These are phyloP conservation scores for Deakozyma indianensis DNA, from an alignment of 805 yeast species.

Conservation along the genomic window DNA sequence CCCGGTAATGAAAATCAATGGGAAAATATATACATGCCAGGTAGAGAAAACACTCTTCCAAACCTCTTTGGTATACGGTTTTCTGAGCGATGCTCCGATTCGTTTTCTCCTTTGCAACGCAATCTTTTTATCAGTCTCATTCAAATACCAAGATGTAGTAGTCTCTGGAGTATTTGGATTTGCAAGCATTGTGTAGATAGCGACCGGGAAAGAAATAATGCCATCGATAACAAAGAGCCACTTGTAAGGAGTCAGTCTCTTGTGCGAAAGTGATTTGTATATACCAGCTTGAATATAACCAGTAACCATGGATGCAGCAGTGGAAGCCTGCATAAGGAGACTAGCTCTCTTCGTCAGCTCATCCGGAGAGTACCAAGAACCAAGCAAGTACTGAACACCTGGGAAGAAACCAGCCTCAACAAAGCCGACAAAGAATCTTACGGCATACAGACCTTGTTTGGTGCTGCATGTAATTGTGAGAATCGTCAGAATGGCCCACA, in stretches of 20 bases:
- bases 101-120: conserved; percentile 22
- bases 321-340: conserved; percentile 25
- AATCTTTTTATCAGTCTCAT: conserved; percentile 20
- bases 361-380: conserved; percentile 21
- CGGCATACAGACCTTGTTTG: conserved; percentile 21
- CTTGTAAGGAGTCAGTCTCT: conserved; percentile 36
- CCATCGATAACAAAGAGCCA: conserved; percentile 47
- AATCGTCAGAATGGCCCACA: conserved; percentile 31
- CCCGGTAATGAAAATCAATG: conserved; percentile 23
- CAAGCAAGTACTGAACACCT: conserved; percentile 22
- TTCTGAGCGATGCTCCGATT: conserved; percentile 11
- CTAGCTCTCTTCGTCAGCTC: conserved; percentile 27
- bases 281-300: conserved; percentile 26
- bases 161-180: conserved; percentile 35
- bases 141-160: conserved; percentile 12
- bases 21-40: conserved; percentile 33
- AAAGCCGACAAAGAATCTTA: conserved; percentile 27
- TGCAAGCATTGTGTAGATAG: too few relatives aligned
- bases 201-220: conserved; percentile 34
- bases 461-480: conserved; percentile 28
- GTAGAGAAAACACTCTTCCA: conserved; percentile 25
- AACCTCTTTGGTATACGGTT: conserved; percentile 22
- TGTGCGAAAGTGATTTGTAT: conserved; percentile 25
- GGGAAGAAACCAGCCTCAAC: conserved; percentile 32
- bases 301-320: conserved; percentile 23